Percentiles rank a stretch among this genome's conserved stretches.
Evolutionary conservation across 441 rosid genomes (phyloP).

Genomic region (Raphanus hybrid): DNA sequence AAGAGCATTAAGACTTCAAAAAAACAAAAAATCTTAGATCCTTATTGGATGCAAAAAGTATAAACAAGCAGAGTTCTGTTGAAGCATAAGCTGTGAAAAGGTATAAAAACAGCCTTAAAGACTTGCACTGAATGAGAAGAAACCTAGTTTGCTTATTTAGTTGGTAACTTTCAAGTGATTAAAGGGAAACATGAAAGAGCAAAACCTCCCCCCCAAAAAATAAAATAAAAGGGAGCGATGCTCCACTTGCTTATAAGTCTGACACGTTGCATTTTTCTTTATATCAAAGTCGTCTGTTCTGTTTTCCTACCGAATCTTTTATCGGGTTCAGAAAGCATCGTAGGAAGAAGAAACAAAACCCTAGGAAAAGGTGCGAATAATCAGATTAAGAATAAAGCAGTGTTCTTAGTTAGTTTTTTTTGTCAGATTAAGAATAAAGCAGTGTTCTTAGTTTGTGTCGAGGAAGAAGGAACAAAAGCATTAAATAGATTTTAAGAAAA

Average conservation of each 20-base stretch:
- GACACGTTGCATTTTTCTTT: constrained; percentile 38
- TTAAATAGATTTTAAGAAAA: constrained; percentile 15
- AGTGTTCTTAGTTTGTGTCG: constrained; percentile 39
- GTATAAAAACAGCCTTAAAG: neutral
- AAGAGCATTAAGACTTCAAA: neutral
- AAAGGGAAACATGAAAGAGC: constrained; percentile 30
- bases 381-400: constrained; percentile 32
- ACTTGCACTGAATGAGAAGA: constrained; percentile 33
- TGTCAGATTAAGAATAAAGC: constrained; percentile 19
- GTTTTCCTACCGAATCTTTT: constrained; percentile 36
- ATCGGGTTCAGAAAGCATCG: constrained; percentile 42
- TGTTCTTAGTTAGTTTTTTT: constrained; percentile 10
- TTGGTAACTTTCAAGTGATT: constrained; percentile 23
- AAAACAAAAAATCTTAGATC: constrained; percentile 26
- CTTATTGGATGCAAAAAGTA: constrained; percentile 40
- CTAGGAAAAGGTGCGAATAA: constrained; percentile 40
- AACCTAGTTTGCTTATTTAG: constrained; percentile 31
- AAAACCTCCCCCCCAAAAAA: neutral
- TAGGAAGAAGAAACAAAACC: constrained; percentile 47
- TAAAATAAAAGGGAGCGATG: constrained; percentile 11
- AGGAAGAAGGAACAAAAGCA: constrained; percentile 15
- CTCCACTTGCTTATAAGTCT: constrained; percentile 30
- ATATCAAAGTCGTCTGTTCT: constrained; percentile 28
- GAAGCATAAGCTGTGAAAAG: constrained; percentile 34
- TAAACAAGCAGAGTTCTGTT: constrained; percentile 32